Percentiles rank a stretch among this genome's conserved stretches.
Conservation (phyloP, 2,329 filamentous ascomycete genomes). For the Leptosphaerulina australis region DNA sequence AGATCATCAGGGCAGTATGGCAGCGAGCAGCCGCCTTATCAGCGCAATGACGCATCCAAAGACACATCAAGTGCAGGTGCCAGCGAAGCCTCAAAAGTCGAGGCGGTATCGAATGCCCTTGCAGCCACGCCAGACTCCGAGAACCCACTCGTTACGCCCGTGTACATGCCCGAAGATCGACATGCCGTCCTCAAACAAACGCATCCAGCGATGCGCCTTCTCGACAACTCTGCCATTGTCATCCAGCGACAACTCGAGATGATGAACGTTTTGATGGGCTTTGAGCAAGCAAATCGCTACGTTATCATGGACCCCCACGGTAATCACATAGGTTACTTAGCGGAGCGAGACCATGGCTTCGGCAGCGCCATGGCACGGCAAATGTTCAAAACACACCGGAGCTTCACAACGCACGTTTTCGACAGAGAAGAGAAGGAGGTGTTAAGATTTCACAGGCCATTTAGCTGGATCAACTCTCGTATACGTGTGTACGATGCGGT, state of each 20-base stretch:
- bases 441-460: conserved; percentile 65
- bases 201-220: conserved; percentile 63
- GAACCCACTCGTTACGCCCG: conserved; percentile 62
- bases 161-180: conserved; percentile 66
- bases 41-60: conserved; percentile 21
- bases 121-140: conserved; percentile 50
- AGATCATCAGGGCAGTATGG: conserved; percentile 21
- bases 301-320: conserved; percentile 69
- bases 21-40: conserved; percentile 11
- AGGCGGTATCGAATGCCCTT: conserved; percentile 55
- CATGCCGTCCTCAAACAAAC: conserved; percentile 62
- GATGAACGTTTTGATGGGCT: conserved; percentile 70
- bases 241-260: conserved; percentile 68
- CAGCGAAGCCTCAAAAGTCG: conserved; percentile 40
- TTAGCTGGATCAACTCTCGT: conserved; percentile 66
- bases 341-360: conserved; percentile 66
- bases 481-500: conserved; percentile 52
- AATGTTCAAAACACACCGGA: conserved; percentile 66
- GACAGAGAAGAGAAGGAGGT: conserved; percentile 66
- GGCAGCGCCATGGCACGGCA: conserved; percentile 63
- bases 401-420: conserved; percentile 70
- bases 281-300: conserved; percentile 71
- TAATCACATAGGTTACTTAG: conserved; percentile 68
- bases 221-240: conserved; percentile 66
- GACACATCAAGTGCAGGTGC: conserved; percentile 8